phyloP scores from a whole-genome alignment of 495 filamentous ascomycete genomes.

The Penicillium chermesinum region DNA sequence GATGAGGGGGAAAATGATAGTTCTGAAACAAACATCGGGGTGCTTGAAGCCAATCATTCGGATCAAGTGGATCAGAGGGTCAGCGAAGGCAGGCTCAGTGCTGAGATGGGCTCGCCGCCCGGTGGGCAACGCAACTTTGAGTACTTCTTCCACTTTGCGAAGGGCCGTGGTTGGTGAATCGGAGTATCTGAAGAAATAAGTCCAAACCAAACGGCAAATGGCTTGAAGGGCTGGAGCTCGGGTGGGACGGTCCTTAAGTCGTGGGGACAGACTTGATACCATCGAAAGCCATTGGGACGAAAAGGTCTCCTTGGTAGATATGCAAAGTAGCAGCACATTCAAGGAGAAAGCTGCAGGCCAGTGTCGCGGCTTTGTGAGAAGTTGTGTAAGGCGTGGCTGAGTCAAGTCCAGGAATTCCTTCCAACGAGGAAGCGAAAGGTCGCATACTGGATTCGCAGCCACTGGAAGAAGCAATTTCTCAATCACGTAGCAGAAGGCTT shows the following conservation, averaged over 20 bases:
- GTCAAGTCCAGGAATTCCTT: constrained; percentile 73
- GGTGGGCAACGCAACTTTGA: constrained; percentile 72
- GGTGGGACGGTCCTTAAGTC: constrained; percentile 75
- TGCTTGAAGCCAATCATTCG: constrained; percentile 92
- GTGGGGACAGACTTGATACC: constrained; percentile 65
- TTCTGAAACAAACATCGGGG: constrained; percentile 87
- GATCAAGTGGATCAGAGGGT: constrained; percentile 88
- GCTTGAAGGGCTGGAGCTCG: constrained; percentile 80
- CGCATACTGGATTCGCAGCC: constrained; percentile 65
- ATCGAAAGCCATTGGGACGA: constrained; percentile 79
- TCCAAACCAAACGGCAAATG: constrained; percentile 91
- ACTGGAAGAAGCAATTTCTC: constrained; percentile 85
- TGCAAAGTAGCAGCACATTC: constrained; percentile 77
- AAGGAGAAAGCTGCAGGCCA: constrained; percentile 85
- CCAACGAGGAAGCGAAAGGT: constrained; percentile 78
- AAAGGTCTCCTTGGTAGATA: constrained; percentile 79
- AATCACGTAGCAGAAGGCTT: constrained; percentile 87
- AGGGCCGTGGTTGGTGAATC: constrained; percentile 64
- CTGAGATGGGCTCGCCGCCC: constrained; percentile 73
- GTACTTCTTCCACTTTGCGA: constrained; percentile 81
- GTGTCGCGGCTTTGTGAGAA: constrained; percentile 86
- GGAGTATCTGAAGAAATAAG: constrained; percentile 80
- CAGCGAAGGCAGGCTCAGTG: constrained; percentile 73
- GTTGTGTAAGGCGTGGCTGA: constrained; percentile 66
- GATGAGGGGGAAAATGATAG: constrained; percentile 88